phyloP scores from a whole-genome alignment of 768 basidiomycete genomes.

The Rossbeevera mucosa region DNA sequence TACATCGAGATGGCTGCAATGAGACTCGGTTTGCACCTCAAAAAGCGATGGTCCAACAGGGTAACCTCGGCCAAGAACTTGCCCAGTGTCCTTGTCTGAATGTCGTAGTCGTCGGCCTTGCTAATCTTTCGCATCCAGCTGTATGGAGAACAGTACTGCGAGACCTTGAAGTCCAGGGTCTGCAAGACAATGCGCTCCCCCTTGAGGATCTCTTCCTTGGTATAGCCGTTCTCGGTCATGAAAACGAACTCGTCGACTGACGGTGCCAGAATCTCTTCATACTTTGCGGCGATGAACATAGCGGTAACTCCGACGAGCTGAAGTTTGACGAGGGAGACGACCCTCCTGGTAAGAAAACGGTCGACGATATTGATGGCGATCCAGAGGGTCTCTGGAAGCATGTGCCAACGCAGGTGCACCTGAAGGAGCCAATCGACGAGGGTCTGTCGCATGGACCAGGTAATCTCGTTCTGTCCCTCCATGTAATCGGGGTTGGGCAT shows the following conservation, averaged over 20 bases:
- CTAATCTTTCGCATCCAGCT: conserved; percentile 98
- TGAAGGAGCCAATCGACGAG: conserved; percentile 98
- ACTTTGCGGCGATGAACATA: conserved; percentile 98
- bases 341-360: conserved; percentile 83
- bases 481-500: conserved; percentile 96
- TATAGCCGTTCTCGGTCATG: conserved; percentile 95
- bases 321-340: conserved; percentile 84
- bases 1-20: conserved; percentile 98
- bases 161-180: conserved; percentile 91
- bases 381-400: conserved; percentile 99
- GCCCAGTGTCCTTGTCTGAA: conserved; percentile 94
- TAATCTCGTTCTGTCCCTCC: conserved; percentile 87
- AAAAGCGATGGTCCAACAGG: conserved; percentile 85
- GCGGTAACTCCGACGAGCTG: conserved; percentile 98
- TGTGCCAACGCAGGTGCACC: conserved; percentile 96
- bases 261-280: conserved; percentile 97
- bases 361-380: conserved; percentile 97
- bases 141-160: conserved; percentile 98
- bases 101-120: conserved; percentile 98
- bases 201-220: conserved; percentile 93
- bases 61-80: conserved; percentile 98
- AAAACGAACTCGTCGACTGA: conserved; percentile 97
- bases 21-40: conserved; percentile 89
- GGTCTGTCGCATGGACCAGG: conserved; percentile 92
- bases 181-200: conserved; percentile 96